Percentiles rank a stretch among this genome's conserved stretches.
phyloP scores from a whole-genome alignment of 2,329 filamentous ascomycete species.

The Colletotrichum filicis region DNA sequence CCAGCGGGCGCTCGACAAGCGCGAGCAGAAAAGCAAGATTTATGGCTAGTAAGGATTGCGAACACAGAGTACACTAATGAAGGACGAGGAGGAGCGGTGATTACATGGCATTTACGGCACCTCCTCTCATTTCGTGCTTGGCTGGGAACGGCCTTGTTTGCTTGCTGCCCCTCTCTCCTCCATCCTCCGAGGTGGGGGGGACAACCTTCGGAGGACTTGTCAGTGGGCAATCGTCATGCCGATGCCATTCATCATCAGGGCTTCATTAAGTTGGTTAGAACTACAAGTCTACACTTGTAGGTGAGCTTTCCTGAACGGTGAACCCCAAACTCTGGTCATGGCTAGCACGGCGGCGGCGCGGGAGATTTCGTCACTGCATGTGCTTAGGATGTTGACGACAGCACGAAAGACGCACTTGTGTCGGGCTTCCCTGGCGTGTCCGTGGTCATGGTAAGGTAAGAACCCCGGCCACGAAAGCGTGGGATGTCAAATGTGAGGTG shows the following conservation, averaged over 20 bases:
- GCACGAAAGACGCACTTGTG: not conserved
- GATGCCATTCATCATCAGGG: not conserved
- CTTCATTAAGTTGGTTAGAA: too few species aligned
- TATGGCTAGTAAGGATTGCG: not conserved
- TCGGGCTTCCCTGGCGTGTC: not conserved
- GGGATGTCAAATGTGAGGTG: too few species aligned
- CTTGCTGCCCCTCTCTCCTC: too few species aligned
- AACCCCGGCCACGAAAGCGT: too few species aligned
- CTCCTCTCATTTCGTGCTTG: conserved; percentile 23
- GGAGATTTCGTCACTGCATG: not conserved
- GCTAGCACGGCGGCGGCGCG: not conserved
- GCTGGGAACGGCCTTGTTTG: conserved; percentile 8
- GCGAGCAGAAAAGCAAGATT: not conserved
- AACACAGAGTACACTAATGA: not conserved
- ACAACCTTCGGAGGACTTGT: not conserved
- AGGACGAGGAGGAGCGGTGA: not conserved
- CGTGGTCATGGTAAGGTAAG: not conserved
- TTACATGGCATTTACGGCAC: conserved; percentile 28
- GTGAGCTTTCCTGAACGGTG: not conserved
- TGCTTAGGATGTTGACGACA: not conserved
- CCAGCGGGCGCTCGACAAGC: not conserved
- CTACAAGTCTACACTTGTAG: not conserved
- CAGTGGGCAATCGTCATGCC: not conserved
- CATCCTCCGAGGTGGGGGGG: not conserved
- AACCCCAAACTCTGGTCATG: not conserved